Evolutionary conservation across 805 yeast genomes (phyloP), one percentile per base, ranked within the genome.

Genomic region (Kuraishia piskuri): DNA sequence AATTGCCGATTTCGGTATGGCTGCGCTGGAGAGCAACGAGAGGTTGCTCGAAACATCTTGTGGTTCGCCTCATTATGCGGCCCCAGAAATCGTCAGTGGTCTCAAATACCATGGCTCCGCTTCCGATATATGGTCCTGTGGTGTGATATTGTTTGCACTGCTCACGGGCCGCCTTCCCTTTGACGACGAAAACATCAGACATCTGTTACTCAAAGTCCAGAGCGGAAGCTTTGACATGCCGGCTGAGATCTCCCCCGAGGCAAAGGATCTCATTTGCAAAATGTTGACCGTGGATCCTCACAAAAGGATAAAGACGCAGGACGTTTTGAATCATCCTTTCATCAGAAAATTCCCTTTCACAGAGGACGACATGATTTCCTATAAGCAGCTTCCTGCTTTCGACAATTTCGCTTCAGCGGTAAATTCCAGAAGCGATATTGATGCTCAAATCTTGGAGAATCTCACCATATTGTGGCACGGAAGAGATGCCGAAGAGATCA

Each of bases 1-100:
- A 62, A 81, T 88, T 58, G 94, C 94, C 2, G 95, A 88, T 69
- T 88, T 88, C 63, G 95, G 95, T 53, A 88, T 88, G 95, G 95
- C 95, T 24, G 94, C 94, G 22, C 72, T 88, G 56, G 92, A 88
- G 65, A 77, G 83, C 56, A 81, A 81, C 54, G 88, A 84, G 52
- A 79, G 80, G 65, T 69, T 88, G 53, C 71, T 88, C 52, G 90
- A 86, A 66, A 88, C 95, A 3, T 82, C 89, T 17, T 88, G 95
- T 71, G 95, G 95, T 3, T 85, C 91, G 22, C 95, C 95, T 20
- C 95, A 88, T 70, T 88, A 88, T 67, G 94, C 94, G 6, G 88
- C 95, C 2, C 95, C 95, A 0, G 95, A 88, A 68, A 87, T 88
- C 57, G 92, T 88, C 20, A 77, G 83, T 61, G 92, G 94, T 19